Evolutionary conservation across 192 early-diverging fungal species (phyloP).

Genomic region (Chytriomyces hyalinus): DNA sequence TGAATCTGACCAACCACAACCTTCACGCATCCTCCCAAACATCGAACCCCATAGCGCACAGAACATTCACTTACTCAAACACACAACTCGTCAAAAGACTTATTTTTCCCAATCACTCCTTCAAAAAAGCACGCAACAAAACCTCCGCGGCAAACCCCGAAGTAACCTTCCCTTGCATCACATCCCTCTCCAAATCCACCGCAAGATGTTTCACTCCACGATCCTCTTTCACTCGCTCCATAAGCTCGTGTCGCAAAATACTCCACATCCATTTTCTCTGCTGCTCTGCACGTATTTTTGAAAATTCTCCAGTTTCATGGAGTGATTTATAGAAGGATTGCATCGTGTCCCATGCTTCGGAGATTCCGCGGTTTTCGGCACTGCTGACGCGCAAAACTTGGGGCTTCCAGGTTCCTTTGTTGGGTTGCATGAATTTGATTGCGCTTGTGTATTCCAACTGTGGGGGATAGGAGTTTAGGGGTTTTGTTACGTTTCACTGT

Average conservation of each 20-base stretch:
- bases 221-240: constrained; percentile 46
- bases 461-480: background rate
- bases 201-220: background rate
- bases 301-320: constrained; percentile 41
- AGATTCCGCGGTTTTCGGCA: constrained; percentile 56
- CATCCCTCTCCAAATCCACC: constrained; percentile 19
- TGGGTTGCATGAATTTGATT: constrained; percentile 66
- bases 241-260: constrained; percentile 66
- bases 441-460: constrained; percentile 72
- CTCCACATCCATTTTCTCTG: constrained; percentile 74
- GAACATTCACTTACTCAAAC: background rate
- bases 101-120: background rate
- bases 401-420: constrained; percentile 51
- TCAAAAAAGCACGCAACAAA: constrained; percentile 18
- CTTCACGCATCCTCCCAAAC: too few relatives aligned
- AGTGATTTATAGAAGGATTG: constrained; percentile 59
- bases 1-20: too few relatives aligned
- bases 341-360: constrained; percentile 66
- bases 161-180: constrained; percentile 13
- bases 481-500: background rate
- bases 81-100: background rate
- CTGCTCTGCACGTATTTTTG: constrained; percentile 61
- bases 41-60: background rate
- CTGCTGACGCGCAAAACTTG: constrained; percentile 66
- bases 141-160: constrained; percentile 20